A percentile compares a stretch with the other conserved stretches of the same genome.
Conservation (phyloP, 495 filamentous ascomycete genomes). For the Neurospora sp. region DNA sequence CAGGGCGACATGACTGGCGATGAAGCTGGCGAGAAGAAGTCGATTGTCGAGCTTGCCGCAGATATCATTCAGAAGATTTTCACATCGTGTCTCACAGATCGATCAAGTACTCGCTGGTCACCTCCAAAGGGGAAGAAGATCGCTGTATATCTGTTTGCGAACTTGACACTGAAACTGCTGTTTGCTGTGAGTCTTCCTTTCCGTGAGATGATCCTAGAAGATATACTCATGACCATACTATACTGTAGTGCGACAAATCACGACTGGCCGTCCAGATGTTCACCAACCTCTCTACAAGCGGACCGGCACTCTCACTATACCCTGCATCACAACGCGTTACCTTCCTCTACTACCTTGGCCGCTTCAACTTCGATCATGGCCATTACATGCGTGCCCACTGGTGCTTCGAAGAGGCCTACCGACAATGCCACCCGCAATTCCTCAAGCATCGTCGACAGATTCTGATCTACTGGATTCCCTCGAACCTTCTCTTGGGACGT, state of each 20-base stretch:
- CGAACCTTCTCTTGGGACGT: slow-evolving; percentile 75
- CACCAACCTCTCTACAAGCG: slow-evolving; percentile 74
- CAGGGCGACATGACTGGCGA: slow-evolving; percentile 38
- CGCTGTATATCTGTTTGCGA: slow-evolving; percentile 84
- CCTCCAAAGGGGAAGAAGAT: slow-evolving; percentile 73
- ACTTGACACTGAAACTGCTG: slow-evolving; percentile 78
- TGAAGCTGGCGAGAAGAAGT: slow-evolving; percentile 53
- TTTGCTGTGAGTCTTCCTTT: slow-evolving; percentile 51
- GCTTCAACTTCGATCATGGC: slow-evolving; percentile 72
- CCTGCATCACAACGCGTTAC: slow-evolving; percentile 84
- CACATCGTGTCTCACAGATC: slow-evolving; percentile 79
- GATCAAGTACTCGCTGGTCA: slow-evolving; percentile 47
- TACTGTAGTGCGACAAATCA: slow-evolving; percentile 46
- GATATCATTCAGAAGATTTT: slow-evolving; percentile 86
- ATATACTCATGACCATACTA: slow-evolving; percentile 4
- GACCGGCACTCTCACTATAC: slow-evolving; percentile 66
- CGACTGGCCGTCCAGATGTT: slow-evolving; percentile 74
- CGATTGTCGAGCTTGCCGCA: slow-evolving; percentile 72
- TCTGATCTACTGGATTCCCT: slow-evolving; percentile 72
- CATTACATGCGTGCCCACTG: slow-evolving; percentile 67
- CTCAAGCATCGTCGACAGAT: slow-evolving; percentile 66
- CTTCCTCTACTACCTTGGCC: slow-evolving; percentile 89
- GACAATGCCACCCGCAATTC: slow-evolving; percentile 59
- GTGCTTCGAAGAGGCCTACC: slow-evolving; percentile 68
- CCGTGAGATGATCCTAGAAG: not conserved